Base-by-base conservation (phyloP, 2,329 filamentous ascomycete species). In the Ophiostoma sp. region DNA sequence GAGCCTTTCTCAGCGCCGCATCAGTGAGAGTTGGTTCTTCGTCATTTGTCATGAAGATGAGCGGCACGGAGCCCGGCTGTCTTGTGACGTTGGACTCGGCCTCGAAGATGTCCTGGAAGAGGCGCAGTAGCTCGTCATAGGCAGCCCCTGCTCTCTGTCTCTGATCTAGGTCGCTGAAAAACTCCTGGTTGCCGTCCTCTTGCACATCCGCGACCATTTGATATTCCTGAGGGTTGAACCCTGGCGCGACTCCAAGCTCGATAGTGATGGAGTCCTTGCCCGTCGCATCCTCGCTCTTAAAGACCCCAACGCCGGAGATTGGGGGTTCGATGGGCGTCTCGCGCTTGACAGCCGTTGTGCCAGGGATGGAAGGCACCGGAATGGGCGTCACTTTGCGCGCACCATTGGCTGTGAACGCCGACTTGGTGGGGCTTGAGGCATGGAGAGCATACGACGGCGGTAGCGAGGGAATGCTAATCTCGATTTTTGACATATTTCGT, bases 91-190 rank as follows among this genome's bases (percentile, higher is more conserved):
- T 85, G 73, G 93, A 88, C 75, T 96, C 92, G 5, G 90, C 89
- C 71, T 91, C 85, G 72, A 93, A 92, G 16, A 97, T 83, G 38
- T 88, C 86, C 67, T 87, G 82, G 3, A 96, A 81, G 64, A 93
- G 84, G 49, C 85, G 84, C 68, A 89, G 85, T 12, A 99, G 80
- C 67, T 88, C 87, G 67, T 88, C 81, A 63, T 93, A 82, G 60
- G 91, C 89, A 11, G 86, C 83, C 73, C 97, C 89, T 4, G 89
- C 90, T 74, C 93, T 88, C 73, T 96, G 89, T 66, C 89, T 89
- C 76, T 97, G 91, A 74, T 96, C 92, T 2, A 92, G 81, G 58
- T 86, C 87, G 62, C 85, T 82, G 27, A 89, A 79, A 2, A 85
- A 77, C 65, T 84, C 85, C 68, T 85, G 84, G 12, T 84, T 82